A percentile compares a stretch with the other conserved stretches of the same genome.
Evolutionary conservation across 129 eudicot genomes (phyloP).

Genomic region (Lactuca sativa): DNA sequence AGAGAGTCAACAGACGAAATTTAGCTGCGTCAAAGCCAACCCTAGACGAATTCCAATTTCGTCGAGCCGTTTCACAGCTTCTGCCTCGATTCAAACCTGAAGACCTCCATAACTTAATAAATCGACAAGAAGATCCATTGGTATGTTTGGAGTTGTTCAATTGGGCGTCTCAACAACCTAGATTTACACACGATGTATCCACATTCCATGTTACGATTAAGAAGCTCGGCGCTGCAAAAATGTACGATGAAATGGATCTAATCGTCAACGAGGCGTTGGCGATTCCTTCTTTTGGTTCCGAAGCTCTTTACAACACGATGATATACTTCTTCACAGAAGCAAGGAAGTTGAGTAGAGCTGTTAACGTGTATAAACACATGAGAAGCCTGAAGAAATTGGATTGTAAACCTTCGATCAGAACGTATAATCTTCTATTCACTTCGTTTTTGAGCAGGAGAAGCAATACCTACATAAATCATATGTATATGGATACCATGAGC

Average conservation of each 20-base stretch:
- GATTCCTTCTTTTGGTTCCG: constrained; percentile 57
- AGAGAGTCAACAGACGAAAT: constrained; percentile 51
- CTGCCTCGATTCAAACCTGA: constrained; percentile 73
- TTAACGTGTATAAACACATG: constrained; percentile 75
- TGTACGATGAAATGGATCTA: constrained; percentile 82
- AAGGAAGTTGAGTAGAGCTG: constrained; percentile 71
- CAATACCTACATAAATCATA: constrained; percentile 61
- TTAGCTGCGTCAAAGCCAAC: constrained; percentile 51
- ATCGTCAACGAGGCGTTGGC: constrained; percentile 60
- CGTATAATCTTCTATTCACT: constrained; percentile 73
- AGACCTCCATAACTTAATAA: constrained; percentile 59
- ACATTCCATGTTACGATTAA: constrained; percentile 68
- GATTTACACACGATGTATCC: constrained; percentile 58
- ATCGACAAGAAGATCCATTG: constrained; percentile 56
- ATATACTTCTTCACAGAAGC: constrained; percentile 71
- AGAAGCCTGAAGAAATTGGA: constrained; percentile 43
- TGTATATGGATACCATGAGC: constrained; percentile 81
- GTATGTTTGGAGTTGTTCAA: constrained; percentile 74
- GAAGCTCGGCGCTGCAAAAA: constrained; percentile 73
- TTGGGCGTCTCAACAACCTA: constrained; percentile 81
- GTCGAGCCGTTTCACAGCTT: constrained; percentile 52
- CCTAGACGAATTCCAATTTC: constrained; percentile 47
- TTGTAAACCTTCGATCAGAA: constrained; percentile 76
- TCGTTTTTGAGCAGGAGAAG: constrained; percentile 70
- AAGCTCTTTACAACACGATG: constrained; percentile 64